A percentile compares a stretch with the other conserved stretches of the same genome.
phyloP scores from a whole-genome alignment of 2,329 filamentous ascomycete genomes.

The Bipolaris zeicola region DNA sequence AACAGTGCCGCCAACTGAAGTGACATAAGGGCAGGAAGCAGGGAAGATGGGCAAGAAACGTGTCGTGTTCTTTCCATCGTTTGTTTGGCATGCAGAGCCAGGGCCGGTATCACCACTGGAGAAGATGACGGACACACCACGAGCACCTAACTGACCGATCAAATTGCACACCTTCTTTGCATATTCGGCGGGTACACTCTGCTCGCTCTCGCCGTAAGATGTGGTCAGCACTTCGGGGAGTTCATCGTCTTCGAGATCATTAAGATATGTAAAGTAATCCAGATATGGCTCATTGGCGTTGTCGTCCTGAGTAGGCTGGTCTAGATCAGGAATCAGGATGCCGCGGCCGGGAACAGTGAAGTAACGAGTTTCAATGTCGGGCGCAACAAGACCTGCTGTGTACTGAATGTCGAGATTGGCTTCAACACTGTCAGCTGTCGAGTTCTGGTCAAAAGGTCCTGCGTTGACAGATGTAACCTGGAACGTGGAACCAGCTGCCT shows the following conservation, averaged over 20 bases:
- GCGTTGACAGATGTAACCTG: constrained; percentile 50
- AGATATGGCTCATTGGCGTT: constrained; percentile 57
- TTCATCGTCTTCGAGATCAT: constrained; percentile 39
- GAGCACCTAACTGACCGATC: constrained; percentile 49
- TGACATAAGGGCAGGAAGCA: constrained; percentile 56
- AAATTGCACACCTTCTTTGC: constrained; percentile 48
- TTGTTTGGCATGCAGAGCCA: constrained; percentile 52
- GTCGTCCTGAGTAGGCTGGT: constrained; percentile 49
- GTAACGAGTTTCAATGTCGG: constrained; percentile 51
- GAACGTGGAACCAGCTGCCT: constrained; percentile 53
- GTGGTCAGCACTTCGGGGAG: constrained; percentile 48
- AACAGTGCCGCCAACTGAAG: constrained; percentile 52
- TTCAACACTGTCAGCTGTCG: constrained; percentile 51
- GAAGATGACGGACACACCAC: constrained; percentile 50
- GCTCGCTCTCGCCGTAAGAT: constrained; percentile 51
- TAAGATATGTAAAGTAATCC: constrained; percentile 48
- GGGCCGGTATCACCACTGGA: constrained; percentile 49
- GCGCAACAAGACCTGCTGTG: constrained; percentile 52
- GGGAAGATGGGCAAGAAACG: constrained; percentile 55
- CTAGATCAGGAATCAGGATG: constrained; percentile 54
- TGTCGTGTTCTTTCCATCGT: constrained; percentile 52
- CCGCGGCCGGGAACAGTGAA: constrained; percentile 57
- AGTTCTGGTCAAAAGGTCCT: constrained; percentile 44
- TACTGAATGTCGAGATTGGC: constrained; percentile 60
- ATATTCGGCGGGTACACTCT: constrained; percentile 46